Evolutionary conservation across 352 stramenopile species (phyloP).

Genomic region (Globisporangium middletonii): DNA sequence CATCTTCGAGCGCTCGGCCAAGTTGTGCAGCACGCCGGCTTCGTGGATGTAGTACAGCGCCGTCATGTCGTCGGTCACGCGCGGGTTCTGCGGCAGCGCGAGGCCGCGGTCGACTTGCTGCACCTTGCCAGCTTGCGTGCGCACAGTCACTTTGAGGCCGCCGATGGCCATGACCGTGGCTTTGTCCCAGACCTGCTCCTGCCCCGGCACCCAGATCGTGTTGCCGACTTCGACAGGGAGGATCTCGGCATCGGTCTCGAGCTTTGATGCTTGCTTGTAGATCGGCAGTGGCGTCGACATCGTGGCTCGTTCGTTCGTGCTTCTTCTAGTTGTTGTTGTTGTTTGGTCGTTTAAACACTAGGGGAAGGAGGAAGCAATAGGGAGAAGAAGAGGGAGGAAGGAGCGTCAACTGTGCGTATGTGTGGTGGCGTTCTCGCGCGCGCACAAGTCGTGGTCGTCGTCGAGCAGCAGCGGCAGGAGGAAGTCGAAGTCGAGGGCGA

Average conservation of each 20-base stretch:
- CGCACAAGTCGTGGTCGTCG: background rate
- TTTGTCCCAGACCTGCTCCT: constrained; percentile 72
- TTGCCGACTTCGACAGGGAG: constrained; percentile 71
- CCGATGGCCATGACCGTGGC: constrained; percentile 81
- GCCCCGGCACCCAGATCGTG: constrained; percentile 69
- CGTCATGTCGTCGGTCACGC: constrained; percentile 91
- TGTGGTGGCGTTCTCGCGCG: background rate
- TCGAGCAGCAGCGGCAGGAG: background rate
- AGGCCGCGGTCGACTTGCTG: constrained; percentile 78
- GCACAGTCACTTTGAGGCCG: constrained; percentile 81
- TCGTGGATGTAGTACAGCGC: constrained; percentile 95
- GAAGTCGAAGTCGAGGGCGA: background rate
- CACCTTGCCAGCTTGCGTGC: constrained; percentile 77
- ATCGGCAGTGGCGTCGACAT: constrained; percentile 72
- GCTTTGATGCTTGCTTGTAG: constrained; percentile 62
- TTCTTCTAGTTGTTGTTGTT: background rate
- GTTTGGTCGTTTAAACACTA: background rate
- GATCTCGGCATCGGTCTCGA: constrained; percentile 54
- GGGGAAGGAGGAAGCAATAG: background rate
- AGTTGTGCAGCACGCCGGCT: constrained; percentile 92
- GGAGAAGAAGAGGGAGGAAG: background rate
- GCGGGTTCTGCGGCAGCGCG: constrained; percentile 71
- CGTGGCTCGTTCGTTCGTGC: constrained; percentile 1
- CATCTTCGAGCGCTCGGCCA: constrained; percentile 88
- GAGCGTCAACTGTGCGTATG: background rate